These are phyloP conservation scores for Cladosporium sp. DNA, from an alignment of 2,329 filamentous ascomycete genomes.

Conservation along the genomic window DNA sequence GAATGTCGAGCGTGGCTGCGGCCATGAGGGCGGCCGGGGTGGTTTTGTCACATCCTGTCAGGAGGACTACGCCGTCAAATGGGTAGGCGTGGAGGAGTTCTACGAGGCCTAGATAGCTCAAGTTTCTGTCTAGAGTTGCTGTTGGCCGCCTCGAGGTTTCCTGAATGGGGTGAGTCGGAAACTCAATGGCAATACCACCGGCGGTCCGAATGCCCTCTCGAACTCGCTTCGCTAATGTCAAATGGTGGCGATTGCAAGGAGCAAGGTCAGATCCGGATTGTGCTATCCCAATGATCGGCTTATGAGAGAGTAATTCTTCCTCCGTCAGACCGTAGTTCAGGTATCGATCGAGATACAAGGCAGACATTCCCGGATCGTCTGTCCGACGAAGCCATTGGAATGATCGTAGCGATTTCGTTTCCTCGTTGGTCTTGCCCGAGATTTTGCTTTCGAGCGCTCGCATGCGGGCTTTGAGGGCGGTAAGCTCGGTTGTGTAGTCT, in stretches of 20 bases:
- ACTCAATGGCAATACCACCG: conserved; percentile 35
- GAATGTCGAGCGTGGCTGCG: conserved; percentile 34
- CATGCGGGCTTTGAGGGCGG: conserved; percentile 30
- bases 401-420: conserved; percentile 27
- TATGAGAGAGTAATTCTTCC: conserved; percentile 32
- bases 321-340: conserved; percentile 34
- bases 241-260: conserved; percentile 35
- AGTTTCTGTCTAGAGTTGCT: conserved; percentile 33
- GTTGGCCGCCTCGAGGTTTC: conserved; percentile 32
- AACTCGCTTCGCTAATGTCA: conserved; percentile 31
- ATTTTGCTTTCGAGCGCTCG: conserved; percentile 33
- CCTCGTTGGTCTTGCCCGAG: conserved; percentile 23
- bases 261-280: conserved; percentile 34
- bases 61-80: conserved; percentile 33
- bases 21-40: conserved; percentile 36
- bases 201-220: conserved; percentile 33
- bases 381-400: conserved; percentile 32
- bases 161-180: conserved; percentile 36
- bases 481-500: conserved; percentile 34
- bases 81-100: conserved; percentile 35
- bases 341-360: conserved; percentile 35
- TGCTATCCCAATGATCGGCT: conserved; percentile 35
- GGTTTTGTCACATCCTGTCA: conserved; percentile 36
- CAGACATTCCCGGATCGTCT: conserved; percentile 33
- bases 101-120: conserved; percentile 33